Conservation (phyloP, 1,139 yeast species). For the Entelexis paramagnoliae region DNA sequence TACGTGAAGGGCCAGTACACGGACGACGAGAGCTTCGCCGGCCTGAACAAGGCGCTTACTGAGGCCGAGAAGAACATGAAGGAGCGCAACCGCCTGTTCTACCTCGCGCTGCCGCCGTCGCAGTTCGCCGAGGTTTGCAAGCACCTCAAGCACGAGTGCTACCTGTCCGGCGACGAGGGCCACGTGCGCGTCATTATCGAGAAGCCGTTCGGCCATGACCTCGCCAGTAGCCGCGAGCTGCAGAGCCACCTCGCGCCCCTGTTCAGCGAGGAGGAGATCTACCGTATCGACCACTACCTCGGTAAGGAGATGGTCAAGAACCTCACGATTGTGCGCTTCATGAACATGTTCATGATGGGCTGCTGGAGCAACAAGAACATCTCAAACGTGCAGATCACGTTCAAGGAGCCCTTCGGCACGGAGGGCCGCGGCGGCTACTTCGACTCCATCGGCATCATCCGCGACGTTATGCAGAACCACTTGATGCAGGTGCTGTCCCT, state of each 20-base stretch:
- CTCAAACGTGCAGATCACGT: conserved; percentile 71
- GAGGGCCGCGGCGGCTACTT: conserved; percentile 99
- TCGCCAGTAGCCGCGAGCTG: conserved; percentile 62
- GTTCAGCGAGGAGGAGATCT: conserved; percentile 83
- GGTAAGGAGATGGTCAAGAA: conserved; percentile 98
- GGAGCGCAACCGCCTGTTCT: conserved; percentile 55
- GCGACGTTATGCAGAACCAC: conserved; percentile 99
- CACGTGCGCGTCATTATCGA: conserved; percentile 78
- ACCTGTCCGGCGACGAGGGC: conserved; percentile 50
- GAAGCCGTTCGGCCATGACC: conserved; percentile 95
- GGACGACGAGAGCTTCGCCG: conserved; percentile 56
- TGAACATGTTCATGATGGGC: conserved; percentile 73
- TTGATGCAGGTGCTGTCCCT: conserved; percentile 83
- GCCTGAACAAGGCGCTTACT: conserved; percentile 46
- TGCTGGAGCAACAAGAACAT: conserved; percentile 79
- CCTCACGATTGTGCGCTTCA: conserved; percentile 76
- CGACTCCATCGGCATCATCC: conserved; percentile 85
- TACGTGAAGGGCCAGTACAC: conserved; percentile 79
- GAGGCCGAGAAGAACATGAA: conserved; percentile 43
- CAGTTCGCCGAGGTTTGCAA: conserved; percentile 73
- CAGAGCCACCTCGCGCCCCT: conserved; percentile 72
- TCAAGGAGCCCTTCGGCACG: conserved; percentile 95
- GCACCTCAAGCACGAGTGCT: conserved; percentile 57
- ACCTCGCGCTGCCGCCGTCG: conserved; percentile 90
- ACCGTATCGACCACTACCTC: conserved; percentile 91